Evolutionary conservation across 768 basidiomycete genomes (phyloP).

Genomic region (Trametes elegans): DNA sequence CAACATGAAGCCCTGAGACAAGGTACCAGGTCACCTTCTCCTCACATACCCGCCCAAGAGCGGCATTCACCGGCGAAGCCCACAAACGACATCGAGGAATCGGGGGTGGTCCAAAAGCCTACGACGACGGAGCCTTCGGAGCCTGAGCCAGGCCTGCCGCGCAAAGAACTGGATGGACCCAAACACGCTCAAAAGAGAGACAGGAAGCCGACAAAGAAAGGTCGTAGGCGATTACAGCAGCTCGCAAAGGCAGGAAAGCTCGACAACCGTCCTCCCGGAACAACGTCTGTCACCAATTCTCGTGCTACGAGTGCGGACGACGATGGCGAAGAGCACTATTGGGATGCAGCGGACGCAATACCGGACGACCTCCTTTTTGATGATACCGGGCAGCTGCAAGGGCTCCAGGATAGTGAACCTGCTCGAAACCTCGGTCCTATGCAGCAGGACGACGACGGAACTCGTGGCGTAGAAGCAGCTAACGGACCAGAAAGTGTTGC

Average conservation of each 20-base stretch:
- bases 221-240: background rate
- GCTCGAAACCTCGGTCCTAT: too few species aligned
- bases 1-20: background rate
- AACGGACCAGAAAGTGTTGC: background rate
- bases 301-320: background rate
- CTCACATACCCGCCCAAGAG: background rate
- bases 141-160: background rate
- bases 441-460: too few species aligned
- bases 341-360: constrained; percentile 1
- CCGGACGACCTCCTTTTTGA: background rate
- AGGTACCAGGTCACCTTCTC: too few species aligned
- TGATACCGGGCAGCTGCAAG: background rate
- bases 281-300: background rate
- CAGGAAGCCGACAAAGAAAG: background rate
- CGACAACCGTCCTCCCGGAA: background rate
- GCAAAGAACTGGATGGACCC: background rate
- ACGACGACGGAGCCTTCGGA: background rate
- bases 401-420: background rate
- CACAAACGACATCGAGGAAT: background rate
- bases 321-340: constrained; percentile 11
- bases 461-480: too few species aligned
- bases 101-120: too few species aligned
- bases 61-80: background rate
- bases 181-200: background rate
- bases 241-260: background rate